Conservation (phyloP, 257 asterid species). For the Fraxinus cuspidata region DNA sequence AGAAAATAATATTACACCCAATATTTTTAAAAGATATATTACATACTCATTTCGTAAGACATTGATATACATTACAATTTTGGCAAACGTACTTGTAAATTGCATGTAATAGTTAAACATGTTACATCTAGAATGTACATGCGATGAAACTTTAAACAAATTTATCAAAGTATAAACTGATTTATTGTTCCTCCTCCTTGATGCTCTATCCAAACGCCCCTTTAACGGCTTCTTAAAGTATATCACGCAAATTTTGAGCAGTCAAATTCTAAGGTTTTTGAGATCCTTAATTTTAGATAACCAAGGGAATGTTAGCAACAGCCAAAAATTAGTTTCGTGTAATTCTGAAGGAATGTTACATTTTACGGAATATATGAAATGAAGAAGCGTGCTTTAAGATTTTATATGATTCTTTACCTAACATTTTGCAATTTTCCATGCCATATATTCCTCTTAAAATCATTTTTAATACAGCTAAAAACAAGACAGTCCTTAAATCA, state of each 20-base stretch:
- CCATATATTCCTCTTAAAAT: slow-evolving; percentile 24
- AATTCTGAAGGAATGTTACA: not conserved
- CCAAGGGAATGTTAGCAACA: slow-evolving; percentile 30
- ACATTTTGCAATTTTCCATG: slow-evolving; percentile 22
- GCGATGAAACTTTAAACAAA: too few relatives aligned
- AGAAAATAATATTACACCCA: not conserved
- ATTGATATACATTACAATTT: not conserved
- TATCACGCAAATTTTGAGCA: slow-evolving; percentile 2
- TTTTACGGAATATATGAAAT: not conserved
- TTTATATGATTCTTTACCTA: slow-evolving; percentile 9
- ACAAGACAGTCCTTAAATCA: slow-evolving; percentile 34
- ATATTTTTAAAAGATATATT: not conserved
- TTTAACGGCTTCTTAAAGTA: too few relatives aligned
- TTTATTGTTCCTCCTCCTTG: too few relatives aligned
- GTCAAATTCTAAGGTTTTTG: slow-evolving; percentile 29
- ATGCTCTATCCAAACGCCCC: too few relatives aligned
- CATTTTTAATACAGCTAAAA: slow-evolving; percentile 20
- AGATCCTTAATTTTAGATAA: slow-evolving; percentile 18
- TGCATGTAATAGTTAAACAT: not conserved
- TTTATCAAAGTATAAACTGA: not conserved
- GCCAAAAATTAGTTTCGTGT: slow-evolving; percentile 5
- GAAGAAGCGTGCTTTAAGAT: not conserved
- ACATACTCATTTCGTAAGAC: not conserved
- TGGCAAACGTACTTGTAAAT: slow-evolving; percentile 16
- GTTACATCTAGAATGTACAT: too few relatives aligned